Conservation (phyloP, 2,329 filamentous ascomycete species). For the Trichoderma guizhouense region DNA sequence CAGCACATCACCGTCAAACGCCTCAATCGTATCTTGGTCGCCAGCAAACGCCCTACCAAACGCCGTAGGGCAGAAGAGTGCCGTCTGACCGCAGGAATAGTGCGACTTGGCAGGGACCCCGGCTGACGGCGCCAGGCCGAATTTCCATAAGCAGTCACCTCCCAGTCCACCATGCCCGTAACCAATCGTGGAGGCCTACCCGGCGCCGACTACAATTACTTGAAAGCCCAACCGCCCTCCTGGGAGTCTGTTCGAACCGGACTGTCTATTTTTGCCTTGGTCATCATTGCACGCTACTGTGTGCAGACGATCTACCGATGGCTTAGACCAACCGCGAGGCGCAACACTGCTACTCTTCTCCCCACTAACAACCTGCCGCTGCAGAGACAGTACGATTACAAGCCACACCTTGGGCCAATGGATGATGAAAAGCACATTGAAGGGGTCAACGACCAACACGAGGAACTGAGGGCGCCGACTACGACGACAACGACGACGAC, state of each 20-base stretch:
- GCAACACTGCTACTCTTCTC: conserved; percentile 18
- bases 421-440: conserved; percentile 27
- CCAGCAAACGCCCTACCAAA: conserved; percentile 29
- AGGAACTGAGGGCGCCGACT: background rate
- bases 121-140: conserved; percentile 32
- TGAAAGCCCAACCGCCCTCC: conserved; percentile 29
- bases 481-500: conserved; percentile 20
- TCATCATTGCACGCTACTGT: conserved; percentile 34
- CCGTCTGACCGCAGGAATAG: conserved; percentile 36
- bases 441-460: conserved; percentile 12
- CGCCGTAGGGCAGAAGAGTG: conserved; percentile 30
- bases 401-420: conserved; percentile 26
- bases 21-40: conserved; percentile 11
- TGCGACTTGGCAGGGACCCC: conserved; percentile 31
- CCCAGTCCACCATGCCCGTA: conserved; percentile 29
- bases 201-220: conserved; percentile 28
- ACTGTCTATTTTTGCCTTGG: conserved; percentile 35
- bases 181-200: conserved; percentile 33
- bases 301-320: conserved; percentile 26
- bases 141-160: conserved; percentile 29
- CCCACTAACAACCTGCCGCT: conserved; percentile 23
- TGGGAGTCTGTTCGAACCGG: conserved; percentile 28
- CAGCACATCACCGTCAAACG: conserved; percentile 13
- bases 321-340: conserved; percentile 28
- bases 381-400: conserved; percentile 19